phyloP scores from a whole-genome alignment of 2,329 filamentous ascomycete genomes.

The Fusarium sp. region DNA sequence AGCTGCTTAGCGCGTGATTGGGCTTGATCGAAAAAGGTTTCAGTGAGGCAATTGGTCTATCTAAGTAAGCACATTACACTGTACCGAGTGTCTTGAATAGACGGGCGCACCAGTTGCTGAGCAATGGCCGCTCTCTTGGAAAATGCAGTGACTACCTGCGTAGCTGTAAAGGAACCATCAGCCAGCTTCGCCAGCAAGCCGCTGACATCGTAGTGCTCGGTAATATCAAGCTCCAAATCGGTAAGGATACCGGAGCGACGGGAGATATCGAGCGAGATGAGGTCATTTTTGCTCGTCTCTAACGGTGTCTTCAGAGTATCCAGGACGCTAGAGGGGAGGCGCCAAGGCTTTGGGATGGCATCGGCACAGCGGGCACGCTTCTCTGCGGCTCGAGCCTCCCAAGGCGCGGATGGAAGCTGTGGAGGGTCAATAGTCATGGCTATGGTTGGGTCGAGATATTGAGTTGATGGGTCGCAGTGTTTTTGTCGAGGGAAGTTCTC shows the following conservation, averaged over 20 bases:
- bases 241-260: constrained; percentile 53
- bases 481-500: not conserved
- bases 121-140: constrained; percentile 46
- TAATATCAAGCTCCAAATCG: constrained; percentile 56
- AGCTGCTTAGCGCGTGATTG: constrained; percentile 25
- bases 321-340: constrained; percentile 8
- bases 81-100: not conserved
- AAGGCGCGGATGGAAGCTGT: not conserved
- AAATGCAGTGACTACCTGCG: constrained; percentile 51
- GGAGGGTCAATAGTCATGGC: not conserved
- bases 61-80: not conserved
- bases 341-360: constrained; percentile 24
- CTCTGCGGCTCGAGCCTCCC: constrained; percentile 1
- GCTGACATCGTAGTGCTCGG: constrained; percentile 54
- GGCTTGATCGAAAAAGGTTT: constrained; percentile 58
- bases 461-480: not conserved
- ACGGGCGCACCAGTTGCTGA: constrained; percentile 42
- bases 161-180: constrained; percentile 46
- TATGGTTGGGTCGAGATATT: not conserved
- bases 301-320: constrained; percentile 1
- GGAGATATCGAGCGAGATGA: constrained; percentile 25
- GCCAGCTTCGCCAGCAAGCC: constrained; percentile 52
- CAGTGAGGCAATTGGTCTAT: constrained; percentile 52
- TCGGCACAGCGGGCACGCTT: constrained; percentile 6
- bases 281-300: constrained; percentile 21